Base-by-base conservation (phyloP, 768 basidiomycete genomes). In the Collybiopsis luxurians region DNA sequence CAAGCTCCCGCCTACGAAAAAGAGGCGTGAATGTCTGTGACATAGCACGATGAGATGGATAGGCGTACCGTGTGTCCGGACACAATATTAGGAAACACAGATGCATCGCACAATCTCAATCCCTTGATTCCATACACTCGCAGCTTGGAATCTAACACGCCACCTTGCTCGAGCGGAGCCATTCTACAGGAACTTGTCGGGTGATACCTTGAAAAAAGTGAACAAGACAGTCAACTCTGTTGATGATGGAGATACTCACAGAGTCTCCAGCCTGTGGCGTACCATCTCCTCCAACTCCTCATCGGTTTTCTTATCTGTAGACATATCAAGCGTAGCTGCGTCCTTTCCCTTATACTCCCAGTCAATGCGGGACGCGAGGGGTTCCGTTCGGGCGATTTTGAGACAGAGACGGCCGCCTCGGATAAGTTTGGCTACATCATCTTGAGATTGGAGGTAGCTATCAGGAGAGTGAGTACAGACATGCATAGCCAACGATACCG, bases 51-150 rank as follows among this genome's bases (percentile, higher is more conserved):
- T 38, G 7, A 38, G 36, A 7, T 9, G 17, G 17, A 38, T 38
- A 38, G 9, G 67, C 75, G 60, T 52, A 75, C 77, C 59, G 77
- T 77, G 67, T 80, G 78, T 1, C 78, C 78, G 56, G 79, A 79
- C 5, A 79, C 64, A 53, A 78, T 78, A 36, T 55, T 68, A 9
- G 79, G 79, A 62, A 78, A 79, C 5, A 78, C 68, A 36, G 77
- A 78, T 19, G 78, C 79, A 66, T 81, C 80, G 47, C 77, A 79
- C 15, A 80, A 73, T 38, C 78, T 67, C 58, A 81, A 60, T 0
- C 75, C 74, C 23, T 72, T 61, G 7, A 81, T 57, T 10, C 78
- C 78, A 60, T 75, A 71, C 17, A 79, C 76, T 55, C 66, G 66
- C 56, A 78, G 63, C 26, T 69, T 61, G 11, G 65, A 57, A 59